Conservation (phyloP, 2,329 filamentous ascomycete genomes). For the Capronia americana region DNA sequence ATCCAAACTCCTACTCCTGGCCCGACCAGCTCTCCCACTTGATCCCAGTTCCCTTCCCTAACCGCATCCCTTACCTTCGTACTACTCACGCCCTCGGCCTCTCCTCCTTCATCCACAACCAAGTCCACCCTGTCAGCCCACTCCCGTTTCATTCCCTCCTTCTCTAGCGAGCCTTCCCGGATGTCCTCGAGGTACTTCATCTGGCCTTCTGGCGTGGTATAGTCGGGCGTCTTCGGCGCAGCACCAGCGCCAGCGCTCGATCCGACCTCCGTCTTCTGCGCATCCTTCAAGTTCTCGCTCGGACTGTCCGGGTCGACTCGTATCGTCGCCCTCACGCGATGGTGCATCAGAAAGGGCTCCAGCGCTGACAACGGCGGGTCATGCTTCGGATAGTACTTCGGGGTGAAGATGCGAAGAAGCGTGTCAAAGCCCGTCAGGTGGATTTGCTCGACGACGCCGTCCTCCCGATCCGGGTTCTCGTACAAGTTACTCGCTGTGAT, state of each 20-base stretch:
- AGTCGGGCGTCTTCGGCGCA: neutral
- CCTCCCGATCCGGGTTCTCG: slow-evolving; percentile 31
- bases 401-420: slow-evolving; percentile 55
- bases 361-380: slow-evolving; percentile 51
- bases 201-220: slow-evolving; percentile 45
- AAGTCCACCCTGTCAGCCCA: slow-evolving; percentile 53
- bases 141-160: slow-evolving; percentile 50
- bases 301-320: slow-evolving; percentile 40
- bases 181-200: slow-evolving; percentile 47
- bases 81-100: slow-evolving; percentile 49
- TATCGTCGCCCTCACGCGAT: slow-evolving; percentile 53
- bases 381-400: slow-evolving; percentile 56
- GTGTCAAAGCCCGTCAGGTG: slow-evolving; percentile 59
- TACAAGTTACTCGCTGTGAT: slow-evolving; percentile 51
- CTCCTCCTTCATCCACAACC: slow-evolving; percentile 46
- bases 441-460: slow-evolving; percentile 47
- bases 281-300: slow-evolving; percentile 42
- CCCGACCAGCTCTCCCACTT: slow-evolving; percentile 47
- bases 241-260: neutral
- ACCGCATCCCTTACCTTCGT: slow-evolving; percentile 51
- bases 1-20: slow-evolving; percentile 35
- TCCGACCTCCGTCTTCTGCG: slow-evolving; percentile 43
- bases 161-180: slow-evolving; percentile 39
- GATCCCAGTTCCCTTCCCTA: slow-evolving; percentile 40
- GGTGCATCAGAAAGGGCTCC: slow-evolving; percentile 50